Evolutionary conservation across 1,139 yeast genomes (phyloP).

Genomic region (Taphrina pruni): DNA sequence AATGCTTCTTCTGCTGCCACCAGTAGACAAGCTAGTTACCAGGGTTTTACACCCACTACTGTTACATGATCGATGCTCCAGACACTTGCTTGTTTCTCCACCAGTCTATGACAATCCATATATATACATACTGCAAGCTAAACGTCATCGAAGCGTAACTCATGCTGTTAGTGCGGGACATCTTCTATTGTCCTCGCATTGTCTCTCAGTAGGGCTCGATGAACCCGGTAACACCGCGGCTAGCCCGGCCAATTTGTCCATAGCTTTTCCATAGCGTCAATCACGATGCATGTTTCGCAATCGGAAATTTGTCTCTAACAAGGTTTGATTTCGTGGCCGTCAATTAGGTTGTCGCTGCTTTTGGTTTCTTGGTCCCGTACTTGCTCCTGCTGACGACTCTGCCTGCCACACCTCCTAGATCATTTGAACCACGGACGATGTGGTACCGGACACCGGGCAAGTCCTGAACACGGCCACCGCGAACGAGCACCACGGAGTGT

Average conservation of each 20-base stretch:
- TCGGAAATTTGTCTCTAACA: neutral
- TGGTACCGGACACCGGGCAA: slow-evolving; percentile 97
- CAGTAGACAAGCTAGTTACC: slow-evolving; percentile 20
- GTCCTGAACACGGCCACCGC: slow-evolving; percentile 99
- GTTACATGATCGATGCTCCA: neutral
- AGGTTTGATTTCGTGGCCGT: neutral
- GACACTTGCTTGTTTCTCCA: neutral
- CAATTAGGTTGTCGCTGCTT: slow-evolving; percentile 20
- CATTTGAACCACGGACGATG: slow-evolving; percentile 90
- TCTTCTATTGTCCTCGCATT: too few species aligned
- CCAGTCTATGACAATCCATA: neutral
- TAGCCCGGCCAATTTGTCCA: too few species aligned
- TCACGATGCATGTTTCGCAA: neutral
- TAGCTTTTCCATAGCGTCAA: too few species aligned
- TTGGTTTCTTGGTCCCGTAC: slow-evolving; percentile 91
- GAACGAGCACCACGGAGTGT: slow-evolving; percentile 90
- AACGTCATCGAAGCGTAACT: too few species aligned
- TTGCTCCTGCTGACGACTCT: slow-evolving; percentile 87
- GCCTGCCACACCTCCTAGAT: slow-evolving; percentile 93
- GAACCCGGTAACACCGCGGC: too few species aligned
- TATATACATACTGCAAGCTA: too few species aligned
- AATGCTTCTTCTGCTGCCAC: slow-evolving; percentile 14
- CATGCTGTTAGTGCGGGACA: too few species aligned
- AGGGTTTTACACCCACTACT: neutral
- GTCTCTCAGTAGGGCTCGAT: too few species aligned